Conservation (phyloP, 1,284 basidiomycete genomes). For the Fistulina hepatica region DNA sequence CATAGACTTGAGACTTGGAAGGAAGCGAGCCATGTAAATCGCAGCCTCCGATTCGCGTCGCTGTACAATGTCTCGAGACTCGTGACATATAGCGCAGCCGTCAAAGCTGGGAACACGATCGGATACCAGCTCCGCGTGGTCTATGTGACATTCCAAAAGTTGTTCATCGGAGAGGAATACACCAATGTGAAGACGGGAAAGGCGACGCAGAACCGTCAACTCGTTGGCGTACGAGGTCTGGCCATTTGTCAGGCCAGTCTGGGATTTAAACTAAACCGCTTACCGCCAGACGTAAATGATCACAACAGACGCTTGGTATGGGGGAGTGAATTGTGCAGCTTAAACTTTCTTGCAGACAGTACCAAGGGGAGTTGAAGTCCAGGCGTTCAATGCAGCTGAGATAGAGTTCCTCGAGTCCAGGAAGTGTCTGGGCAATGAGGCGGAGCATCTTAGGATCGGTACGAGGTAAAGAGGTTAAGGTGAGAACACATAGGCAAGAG, state of each 20-base stretch:
- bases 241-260: not conserved
- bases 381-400: slow-evolving; percentile 49
- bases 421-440: slow-evolving; percentile 35
- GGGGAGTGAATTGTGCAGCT: slow-evolving; percentile 49
- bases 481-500: slow-evolving; percentile 29
- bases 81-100: slow-evolving; percentile 24
- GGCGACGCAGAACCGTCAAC: slow-evolving; percentile 30
- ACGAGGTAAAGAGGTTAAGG: slow-evolving; percentile 39
- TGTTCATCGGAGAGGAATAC: slow-evolving; percentile 42
- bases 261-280: slow-evolving; percentile 18
- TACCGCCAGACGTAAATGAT: slow-evolving; percentile 38
- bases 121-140: slow-evolving; percentile 20
- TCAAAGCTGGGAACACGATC: slow-evolving; percentile 22
- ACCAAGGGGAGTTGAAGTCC: slow-evolving; percentile 45
- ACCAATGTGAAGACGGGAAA: slow-evolving; percentile 48
- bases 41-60: slow-evolving; percentile 35
- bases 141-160: slow-evolving; percentile 30
- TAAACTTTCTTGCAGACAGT: slow-evolving; percentile 51
- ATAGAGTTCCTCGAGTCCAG: slow-evolving; percentile 33
- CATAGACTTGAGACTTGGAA: slow-evolving; percentile 34
- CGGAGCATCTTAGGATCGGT: slow-evolving; percentile 39
- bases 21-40: slow-evolving; percentile 30
- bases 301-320: slow-evolving; percentile 37
- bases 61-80: slow-evolving; percentile 22
- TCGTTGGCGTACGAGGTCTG: slow-evolving; percentile 27